Base-by-base conservation (phyloP, 2,329 filamentous ascomycete species). In the Alternaria arborescens region DNA sequence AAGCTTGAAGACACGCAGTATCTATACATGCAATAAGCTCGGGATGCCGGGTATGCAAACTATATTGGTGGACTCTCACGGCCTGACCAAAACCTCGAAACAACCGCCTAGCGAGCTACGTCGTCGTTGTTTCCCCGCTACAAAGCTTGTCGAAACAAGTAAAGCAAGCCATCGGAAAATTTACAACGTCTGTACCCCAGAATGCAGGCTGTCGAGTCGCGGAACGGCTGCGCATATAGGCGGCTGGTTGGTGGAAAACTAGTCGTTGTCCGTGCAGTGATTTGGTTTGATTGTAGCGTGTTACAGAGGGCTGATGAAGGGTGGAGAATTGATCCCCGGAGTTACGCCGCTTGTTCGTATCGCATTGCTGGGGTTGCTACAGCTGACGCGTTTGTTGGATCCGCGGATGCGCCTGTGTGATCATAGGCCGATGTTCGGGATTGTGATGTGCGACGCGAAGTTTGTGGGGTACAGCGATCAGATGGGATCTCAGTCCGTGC, bases 241-340 rank as follows among this genome's bases (percentile, higher is more conserved):
- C 43, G 10, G 22, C 32, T 56, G 56, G 59, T 66, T 66, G 61
- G 64, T 66, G 61, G 64, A 59, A 64, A 51, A 32, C 22, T 18
- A 18, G 10, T 24, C 32, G 36, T 28, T 8, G 24, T 38, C 28
- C 32, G 57, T 26, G 44, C 42, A 36, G 30, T 38, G 44, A 47
- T 42, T 50, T 34, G 38, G 28, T 18, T 60, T 59, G 26, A 65
- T 63, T 56, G 34, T 64, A 52, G 44, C 56, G 63, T 55, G 58
- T 64, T 55, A 64, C 67, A 64, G 48, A 44, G 58, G 28, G 41
- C 51, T 67, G 61, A 67, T 67, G 62, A 68, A 63, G 58, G 62
- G 58, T 53, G 65, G 63, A 53, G 46, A 61, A 61, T 51, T 41
- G 53, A 40, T 44, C 38, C 41, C 60, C 56, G 28, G 11, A 24